Conservation (phyloP, 441 rosid genomes). For the Croton setiger region DNA sequence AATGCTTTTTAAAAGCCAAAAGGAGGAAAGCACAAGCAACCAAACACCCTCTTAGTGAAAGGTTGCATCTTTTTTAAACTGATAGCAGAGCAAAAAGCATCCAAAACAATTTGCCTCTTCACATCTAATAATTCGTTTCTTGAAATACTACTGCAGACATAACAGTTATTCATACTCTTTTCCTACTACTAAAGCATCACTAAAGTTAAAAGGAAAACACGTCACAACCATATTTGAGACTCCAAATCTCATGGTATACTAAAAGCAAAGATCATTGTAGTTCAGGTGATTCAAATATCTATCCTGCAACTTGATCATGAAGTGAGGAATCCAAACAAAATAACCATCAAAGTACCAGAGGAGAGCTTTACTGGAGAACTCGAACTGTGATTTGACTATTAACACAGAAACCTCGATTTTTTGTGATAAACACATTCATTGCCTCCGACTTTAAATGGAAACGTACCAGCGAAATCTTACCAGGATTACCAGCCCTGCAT, state of each 20-base stretch:
- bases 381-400: slow-evolving; percentile 56
- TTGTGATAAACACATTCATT: slow-evolving; percentile 59
- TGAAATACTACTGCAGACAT: not conserved
- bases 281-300: not conserved
- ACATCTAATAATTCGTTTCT: not conserved
- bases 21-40: too few species aligned
- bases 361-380: slow-evolving; percentile 58
- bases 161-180: not conserved
- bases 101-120: not conserved
- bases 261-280: not conserved
- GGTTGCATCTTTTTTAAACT: too few species aligned
- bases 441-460: slow-evolving; percentile 60
- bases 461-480: slow-evolving; percentile 44
- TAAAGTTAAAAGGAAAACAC: not conserved
- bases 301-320: not conserved
- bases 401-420: slow-evolving; percentile 63
- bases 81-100: not conserved
- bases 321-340: not conserved
- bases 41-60: too few species aligned
- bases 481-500: slow-evolving; percentile 38
- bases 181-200: not conserved
- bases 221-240: not conserved
- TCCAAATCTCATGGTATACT: not conserved
- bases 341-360: not conserved
- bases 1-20: too few species aligned